Evolutionary conservation across 305 asterid genomes (phyloP).

Genomic region (Fraxinus angustifolia): DNA sequence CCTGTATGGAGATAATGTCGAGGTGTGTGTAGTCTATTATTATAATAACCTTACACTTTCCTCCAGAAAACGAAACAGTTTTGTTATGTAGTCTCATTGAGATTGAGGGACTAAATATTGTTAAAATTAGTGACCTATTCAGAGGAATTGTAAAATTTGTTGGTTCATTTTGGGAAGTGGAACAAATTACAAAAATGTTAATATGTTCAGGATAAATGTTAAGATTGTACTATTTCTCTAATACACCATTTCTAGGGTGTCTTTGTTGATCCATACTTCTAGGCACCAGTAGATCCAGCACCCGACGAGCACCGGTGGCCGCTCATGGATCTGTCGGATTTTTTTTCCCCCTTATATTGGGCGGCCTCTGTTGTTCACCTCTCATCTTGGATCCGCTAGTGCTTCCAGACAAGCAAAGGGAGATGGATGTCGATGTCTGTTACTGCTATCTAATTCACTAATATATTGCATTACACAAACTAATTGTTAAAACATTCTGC

Average conservation of each 20-base stretch:
- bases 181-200: not conserved
- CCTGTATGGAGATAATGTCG: conserved; percentile 94
- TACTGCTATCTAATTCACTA: not conserved
- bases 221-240: not conserved
- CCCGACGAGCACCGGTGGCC: not conserved
- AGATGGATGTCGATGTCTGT: not conserved
- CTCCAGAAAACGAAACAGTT: not conserved
- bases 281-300: not conserved
- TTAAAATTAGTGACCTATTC: conserved; percentile 10
- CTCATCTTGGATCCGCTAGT: too few relatives aligned
- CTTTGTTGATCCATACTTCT: not conserved
- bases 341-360: too few relatives aligned
- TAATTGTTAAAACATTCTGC: not conserved
- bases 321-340: not conserved
- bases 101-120: not conserved
- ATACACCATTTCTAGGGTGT: not conserved
- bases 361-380: too few relatives aligned
- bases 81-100: not conserved
- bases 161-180: not conserved
- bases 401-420: not conserved
- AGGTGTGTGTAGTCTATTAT: conserved; percentile 45
- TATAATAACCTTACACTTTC: not conserved
- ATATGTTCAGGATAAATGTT: conserved; percentile 1
- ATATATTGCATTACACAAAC: not conserved
- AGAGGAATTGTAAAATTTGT: not conserved